phyloP scores from a whole-genome alignment of 2,329 filamentous ascomycete genomes.

The Diaporthe sp. region DNA sequence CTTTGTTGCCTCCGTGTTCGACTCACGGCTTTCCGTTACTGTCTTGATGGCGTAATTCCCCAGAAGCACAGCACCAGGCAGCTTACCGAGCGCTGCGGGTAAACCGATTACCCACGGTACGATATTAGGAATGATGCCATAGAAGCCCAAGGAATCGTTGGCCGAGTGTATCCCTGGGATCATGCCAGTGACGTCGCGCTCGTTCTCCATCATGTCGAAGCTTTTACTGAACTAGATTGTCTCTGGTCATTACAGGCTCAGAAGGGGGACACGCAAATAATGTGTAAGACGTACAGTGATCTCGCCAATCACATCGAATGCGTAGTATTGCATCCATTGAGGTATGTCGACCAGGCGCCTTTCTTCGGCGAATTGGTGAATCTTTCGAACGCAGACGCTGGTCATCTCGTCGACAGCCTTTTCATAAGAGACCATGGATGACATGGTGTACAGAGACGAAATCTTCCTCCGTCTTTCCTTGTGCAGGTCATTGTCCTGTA shows the following conservation, averaged over 20 bases:
- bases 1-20: not conserved
- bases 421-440: constrained; percentile 2
- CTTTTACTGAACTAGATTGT: constrained; percentile 3
- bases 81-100: not conserved
- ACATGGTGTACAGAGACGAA: not conserved
- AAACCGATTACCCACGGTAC: not conserved
- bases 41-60: not conserved
- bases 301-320: not conserved
- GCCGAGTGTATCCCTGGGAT: not conserved
- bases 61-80: not conserved
- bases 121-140: not conserved
- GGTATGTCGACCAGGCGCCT: not conserved
- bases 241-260: not conserved
- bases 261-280: no score
- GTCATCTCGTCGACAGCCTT: constrained; percentile 3
- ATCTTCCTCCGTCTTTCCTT: not conserved
- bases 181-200: constrained; percentile 1
- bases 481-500: not conserved
- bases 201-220: constrained; percentile 12
- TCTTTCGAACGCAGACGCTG: not conserved
- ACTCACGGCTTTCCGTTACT: not conserved
- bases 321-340: constrained; percentile 14
- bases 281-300: not conserved
- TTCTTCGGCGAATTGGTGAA: not conserved
- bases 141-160: not conserved